phyloP scores from a whole-genome alignment of 176 grass and related monocot genomes.

The Triticum dicoccoides region DNA sequence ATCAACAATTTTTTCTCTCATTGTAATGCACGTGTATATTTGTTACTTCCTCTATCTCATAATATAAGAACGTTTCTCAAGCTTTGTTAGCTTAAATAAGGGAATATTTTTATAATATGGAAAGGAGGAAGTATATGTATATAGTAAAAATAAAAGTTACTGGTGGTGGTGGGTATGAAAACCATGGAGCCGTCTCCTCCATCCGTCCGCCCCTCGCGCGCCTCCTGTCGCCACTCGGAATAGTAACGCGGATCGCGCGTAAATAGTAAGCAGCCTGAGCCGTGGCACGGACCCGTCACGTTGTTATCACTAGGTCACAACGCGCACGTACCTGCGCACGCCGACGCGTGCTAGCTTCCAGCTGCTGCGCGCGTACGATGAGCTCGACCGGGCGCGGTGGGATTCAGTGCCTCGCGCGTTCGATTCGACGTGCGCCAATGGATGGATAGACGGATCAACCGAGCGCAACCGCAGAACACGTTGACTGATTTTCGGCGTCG shows the following conservation, averaged over 20 bases:
- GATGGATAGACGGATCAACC: not conserved
- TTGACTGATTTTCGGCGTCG: too few relatives aligned
- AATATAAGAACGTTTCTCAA: too few relatives aligned
- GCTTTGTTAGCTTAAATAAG: too few relatives aligned
- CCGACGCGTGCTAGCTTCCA: not conserved
- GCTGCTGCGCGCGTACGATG: too few relatives aligned
- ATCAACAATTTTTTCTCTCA: too few relatives aligned
- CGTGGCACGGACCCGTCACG: not conserved
- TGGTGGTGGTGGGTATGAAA: not conserved
- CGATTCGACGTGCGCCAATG: not conserved
- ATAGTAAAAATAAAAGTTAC: too few relatives aligned
- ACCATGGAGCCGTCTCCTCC: not conserved
- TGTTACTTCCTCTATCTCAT: too few relatives aligned
- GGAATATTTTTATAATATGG: too few relatives aligned
- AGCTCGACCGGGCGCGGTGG: not conserved
- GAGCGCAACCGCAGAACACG: too few relatives aligned
- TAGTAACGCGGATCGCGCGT: not conserved
- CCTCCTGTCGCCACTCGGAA: not conserved
- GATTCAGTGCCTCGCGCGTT: not conserved
- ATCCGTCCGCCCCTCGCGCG: not conserved
- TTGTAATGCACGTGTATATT: too few relatives aligned
- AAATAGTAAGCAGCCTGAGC: not conserved
- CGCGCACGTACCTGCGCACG: not conserved
- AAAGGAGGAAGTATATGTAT: too few relatives aligned
- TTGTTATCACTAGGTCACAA: not conserved